Base-by-base conservation (phyloP, 2,329 filamentous ascomycete genomes). In the Aspergillus pseudoglaucus region DNA sequence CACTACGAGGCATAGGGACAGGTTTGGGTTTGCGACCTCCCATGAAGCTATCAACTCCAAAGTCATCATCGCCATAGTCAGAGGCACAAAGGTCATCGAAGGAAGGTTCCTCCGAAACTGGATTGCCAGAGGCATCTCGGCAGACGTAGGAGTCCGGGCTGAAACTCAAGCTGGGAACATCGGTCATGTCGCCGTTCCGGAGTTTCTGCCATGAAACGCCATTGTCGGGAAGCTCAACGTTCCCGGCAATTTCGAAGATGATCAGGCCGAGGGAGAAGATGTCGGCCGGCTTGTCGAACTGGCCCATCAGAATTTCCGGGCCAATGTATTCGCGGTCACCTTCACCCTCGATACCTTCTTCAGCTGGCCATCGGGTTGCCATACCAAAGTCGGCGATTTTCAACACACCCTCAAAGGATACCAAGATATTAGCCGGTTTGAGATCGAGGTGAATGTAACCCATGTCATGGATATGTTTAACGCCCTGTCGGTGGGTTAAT, bases 321-420 rank as follows among this genome's bases (percentile, higher is more conserved):
- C 88, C 91, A 64, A 98, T 91, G 65, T 98, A 98, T 65, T 95
- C 88, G 44, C 93, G 87, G 65, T 98, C 93, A 27, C 93, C 93
- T 72, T 98, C 93, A 38, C 88, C 86, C 56, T 96, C 90, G 51
- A 93, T 85, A 47, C 84, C 82, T 47, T 81, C 76, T 42, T 83
- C 79, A 14, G 85, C 87, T 12, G 90, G 88, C 83, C 87, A 91
- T 9, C 76, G 68, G 37, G 87, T 83, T 22, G 93, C 90, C 72
- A 90, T 75, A 44, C 82, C 82, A 57, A 85, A 85, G 62, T 85
- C 82, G 7, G 77, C 82, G 58, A 85, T 83, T 63, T 84, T 85
- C 43, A 85, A 69, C 6, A 81, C 75, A 6, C 82, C 82, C 62
- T 83, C 80, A 62, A 82, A 84, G 46, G 82, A 81, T 51, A 85